Base-by-base conservation (phyloP, 768 basidiomycete species). In the Amanita pallidorosea region DNA sequence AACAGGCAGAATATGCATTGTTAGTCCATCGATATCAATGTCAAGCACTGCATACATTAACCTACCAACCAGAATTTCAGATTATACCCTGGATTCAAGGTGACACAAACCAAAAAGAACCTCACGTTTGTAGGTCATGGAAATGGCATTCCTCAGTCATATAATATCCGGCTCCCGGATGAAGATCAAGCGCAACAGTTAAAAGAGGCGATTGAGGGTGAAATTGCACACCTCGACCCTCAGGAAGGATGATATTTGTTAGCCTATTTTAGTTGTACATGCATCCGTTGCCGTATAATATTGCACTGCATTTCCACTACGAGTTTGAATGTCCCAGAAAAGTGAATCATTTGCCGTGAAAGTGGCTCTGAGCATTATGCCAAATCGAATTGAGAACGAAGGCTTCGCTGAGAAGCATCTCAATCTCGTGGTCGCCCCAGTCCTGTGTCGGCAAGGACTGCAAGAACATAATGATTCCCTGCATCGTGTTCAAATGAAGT, bases 381-480 rank as follows among this genome's bases (percentile, higher is more conserved):
- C 89, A 92, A 67, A 88, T 86, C 25, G 86, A 90, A 57, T 84
- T 89, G 58, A 91, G 81, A 18, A 98, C 87, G 62, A 95, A 99
- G 1, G 96, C 95, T 67, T 97, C 90, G 60, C 88, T 90, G 42
- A 99, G 80, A 31, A 99, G 79, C 70, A 98, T 78, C 62, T 97
- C 92, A 42, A 98, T 85, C 61, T 98, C 92, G 59, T 94, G 87
- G 64, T 98, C 94, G 18, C 85, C 82, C 96, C 96, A 99, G 49
- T 79, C 81, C 62, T 93, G 89, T 5, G 91, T 94, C 12, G 91
- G 91, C 4, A 91, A 74, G 1, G 87, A 91, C 63, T 94, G 91
- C 11, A 99, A 75, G 70, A 96, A 99, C 87, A 99, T 98, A 64
- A 99, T 98, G 64, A 98, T 94, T 51, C 91, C 93, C 95, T 98